Evolutionary conservation across 495 filamentous ascomycete species (phyloP).

Genomic region (Thermothielavioides terrestris): DNA sequence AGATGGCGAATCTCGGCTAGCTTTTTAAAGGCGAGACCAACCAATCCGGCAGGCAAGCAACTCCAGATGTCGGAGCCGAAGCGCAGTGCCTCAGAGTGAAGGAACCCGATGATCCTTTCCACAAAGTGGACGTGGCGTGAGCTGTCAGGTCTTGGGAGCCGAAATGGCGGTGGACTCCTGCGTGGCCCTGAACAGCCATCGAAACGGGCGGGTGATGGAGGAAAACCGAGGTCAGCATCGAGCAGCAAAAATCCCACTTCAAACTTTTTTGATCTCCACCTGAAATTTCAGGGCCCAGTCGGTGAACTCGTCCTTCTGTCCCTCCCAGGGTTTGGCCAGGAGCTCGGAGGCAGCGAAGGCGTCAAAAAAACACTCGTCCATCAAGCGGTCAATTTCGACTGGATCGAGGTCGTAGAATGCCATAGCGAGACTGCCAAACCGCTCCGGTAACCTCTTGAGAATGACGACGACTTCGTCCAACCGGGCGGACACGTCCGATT

Average conservation of each 20-base stretch:
- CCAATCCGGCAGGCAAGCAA: too few species aligned
- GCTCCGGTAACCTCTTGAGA: constrained; percentile 33
- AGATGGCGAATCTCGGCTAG: too few species aligned
- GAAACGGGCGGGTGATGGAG: not conserved
- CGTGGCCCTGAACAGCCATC: not conserved
- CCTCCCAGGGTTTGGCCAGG: constrained; percentile 35
- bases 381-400: constrained; percentile 32
- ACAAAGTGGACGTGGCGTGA: too few species aligned
- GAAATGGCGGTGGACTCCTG: not conserved
- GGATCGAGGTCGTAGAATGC: constrained; percentile 46
- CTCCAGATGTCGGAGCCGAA: too few species aligned
- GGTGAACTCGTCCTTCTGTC: constrained; percentile 39
- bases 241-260: not conserved
- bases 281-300: constrained; percentile 43
- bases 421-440: constrained; percentile 34
- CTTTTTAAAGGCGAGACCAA: too few species aligned
- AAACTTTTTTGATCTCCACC: constrained; percentile 37
- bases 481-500: constrained; percentile 24
- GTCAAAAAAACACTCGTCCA: constrained; percentile 43
- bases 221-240: not conserved
- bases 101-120: not conserved
- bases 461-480: constrained; percentile 37
- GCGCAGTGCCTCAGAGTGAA: too few species aligned
- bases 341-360: constrained; percentile 40
- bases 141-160: too few species aligned